phyloP scores from a whole-genome alignment of 1,284 basidiomycete genomes.

The Naganishia sp. region DNA sequence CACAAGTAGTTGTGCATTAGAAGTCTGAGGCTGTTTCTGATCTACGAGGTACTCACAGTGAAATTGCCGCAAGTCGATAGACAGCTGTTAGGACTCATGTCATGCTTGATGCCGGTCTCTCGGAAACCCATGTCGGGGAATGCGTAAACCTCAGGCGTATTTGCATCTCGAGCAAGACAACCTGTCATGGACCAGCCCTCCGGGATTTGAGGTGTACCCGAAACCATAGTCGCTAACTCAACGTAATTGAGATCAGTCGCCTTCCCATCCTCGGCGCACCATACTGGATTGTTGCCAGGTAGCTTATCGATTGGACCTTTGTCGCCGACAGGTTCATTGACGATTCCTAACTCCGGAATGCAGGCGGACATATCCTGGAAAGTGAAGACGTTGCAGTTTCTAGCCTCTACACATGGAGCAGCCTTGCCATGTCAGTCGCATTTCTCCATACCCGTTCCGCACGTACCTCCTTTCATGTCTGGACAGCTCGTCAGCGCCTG shows the following conservation, averaged over 20 bases:
- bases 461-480: constrained; percentile 27
- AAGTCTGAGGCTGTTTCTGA: background rate
- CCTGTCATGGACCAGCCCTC: constrained; percentile 14
- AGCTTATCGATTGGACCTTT: constrained; percentile 11
- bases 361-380: constrained; percentile 4
- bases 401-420: background rate
- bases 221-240: constrained; percentile 11
- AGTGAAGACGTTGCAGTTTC: constrained; percentile 2
- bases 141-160: background rate
- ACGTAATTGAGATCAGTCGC: constrained; percentile 14
- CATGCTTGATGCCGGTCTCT: background rate
- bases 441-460: too few relatives aligned
- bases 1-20: too few relatives aligned
- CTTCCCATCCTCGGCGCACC: constrained; percentile 24
- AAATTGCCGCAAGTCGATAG: background rate
- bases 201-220: constrained; percentile 9
- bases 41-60: background rate
- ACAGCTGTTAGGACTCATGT: constrained; percentile 12
- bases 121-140: constrained; percentile 5
- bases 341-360: constrained; percentile 8
- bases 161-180: background rate
- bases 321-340: constrained; percentile 16
- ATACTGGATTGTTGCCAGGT: constrained; percentile 29
- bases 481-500: constrained; percentile 17
- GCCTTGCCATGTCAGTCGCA: background rate